Evolutionary conservation across 805 yeast genomes (phyloP).

Genomic region (Saccharomycopsis selenospora): DNA sequence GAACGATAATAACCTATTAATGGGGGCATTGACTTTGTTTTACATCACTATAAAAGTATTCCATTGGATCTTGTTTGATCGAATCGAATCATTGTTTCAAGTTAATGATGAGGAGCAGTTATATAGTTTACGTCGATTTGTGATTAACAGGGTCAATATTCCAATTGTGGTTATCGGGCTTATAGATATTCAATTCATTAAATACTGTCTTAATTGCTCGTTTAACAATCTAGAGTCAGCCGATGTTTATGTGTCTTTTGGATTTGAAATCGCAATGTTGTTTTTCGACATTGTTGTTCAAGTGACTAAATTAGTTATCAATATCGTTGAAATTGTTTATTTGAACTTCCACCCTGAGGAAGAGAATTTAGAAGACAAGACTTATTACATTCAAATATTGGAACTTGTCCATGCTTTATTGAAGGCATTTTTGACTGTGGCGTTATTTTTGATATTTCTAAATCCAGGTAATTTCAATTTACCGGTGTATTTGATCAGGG

Average conservation of each 20-base stretch:
- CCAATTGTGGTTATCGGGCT: slow-evolving; percentile 27
- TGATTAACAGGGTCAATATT: slow-evolving; percentile 18
- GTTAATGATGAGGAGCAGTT: slow-evolving; percentile 27
- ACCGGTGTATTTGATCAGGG: slow-evolving; percentile 44
- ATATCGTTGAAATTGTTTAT: slow-evolving; percentile 49
- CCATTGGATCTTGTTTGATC: slow-evolving; percentile 64
- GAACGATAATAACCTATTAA: slow-evolving; percentile 38
- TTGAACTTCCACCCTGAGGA: slow-evolving; percentile 44
- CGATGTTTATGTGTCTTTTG: slow-evolving; percentile 55
- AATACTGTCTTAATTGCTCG: slow-evolving; percentile 29
- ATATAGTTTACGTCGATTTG: slow-evolving; percentile 19
- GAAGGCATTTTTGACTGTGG: slow-evolving; percentile 39
- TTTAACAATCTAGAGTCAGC: slow-evolving; percentile 34
- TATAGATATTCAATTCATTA: slow-evolving; percentile 33
- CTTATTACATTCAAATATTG: slow-evolving; percentile 48
- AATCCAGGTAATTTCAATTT: slow-evolving; percentile 33
- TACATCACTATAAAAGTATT: slow-evolving; percentile 54
- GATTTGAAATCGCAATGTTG: slow-evolving; percentile 67
- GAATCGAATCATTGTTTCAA: slow-evolving; percentile 36
- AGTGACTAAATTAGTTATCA: slow-evolving; percentile 41
- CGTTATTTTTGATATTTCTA: slow-evolving; percentile 38
- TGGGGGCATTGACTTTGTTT: slow-evolving; percentile 33
- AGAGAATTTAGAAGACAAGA: slow-evolving; percentile 66
- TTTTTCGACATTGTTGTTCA: slow-evolving; percentile 45
- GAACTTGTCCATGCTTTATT: slow-evolving; percentile 45